Conservation (phyloP, 371 early-diverging fungal species). For the Actinomucor elegans region DNA sequence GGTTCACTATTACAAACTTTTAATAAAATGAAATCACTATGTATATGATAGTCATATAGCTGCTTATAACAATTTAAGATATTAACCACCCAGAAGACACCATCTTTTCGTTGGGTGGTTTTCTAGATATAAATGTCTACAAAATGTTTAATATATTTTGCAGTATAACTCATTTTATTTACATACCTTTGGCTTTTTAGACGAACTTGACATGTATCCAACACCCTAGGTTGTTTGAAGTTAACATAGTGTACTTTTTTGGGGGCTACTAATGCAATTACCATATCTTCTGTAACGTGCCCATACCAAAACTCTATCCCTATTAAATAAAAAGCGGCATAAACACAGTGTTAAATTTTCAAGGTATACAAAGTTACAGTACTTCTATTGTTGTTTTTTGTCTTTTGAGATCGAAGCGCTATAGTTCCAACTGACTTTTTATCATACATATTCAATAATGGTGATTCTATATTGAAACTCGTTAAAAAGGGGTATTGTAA, state of each 20-base stretch:
- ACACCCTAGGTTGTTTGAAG: constrained; percentile 33
- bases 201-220: constrained; percentile 45
- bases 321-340: neutral
- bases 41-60: neutral
- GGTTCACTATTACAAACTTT: too few species aligned
- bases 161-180: too few species aligned
- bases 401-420: constrained; percentile 29
- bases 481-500: too few species aligned
- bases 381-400: constrained; percentile 8
- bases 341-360: neutral
- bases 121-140: constrained; percentile 40
- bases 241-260: neutral
- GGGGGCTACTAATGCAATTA: constrained; percentile 13
- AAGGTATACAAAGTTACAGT: too few species aligned
- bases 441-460: constrained; percentile 33
- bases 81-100: constrained; percentile 26
- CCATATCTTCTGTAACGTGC: constrained; percentile 62
- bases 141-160: neutral
- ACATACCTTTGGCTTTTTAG: constrained; percentile 30
- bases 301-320: constrained; percentile 58
- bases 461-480: constrained; percentile 38
- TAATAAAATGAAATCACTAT: neutral
- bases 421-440: constrained; percentile 53
- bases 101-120: constrained; percentile 4
- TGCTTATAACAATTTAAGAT: neutral